These are phyloP conservation scores for Sporothrix curviconia DNA, from an alignment of 2,329 filamentous ascomycete genomes.

Conservation along the genomic window DNA sequence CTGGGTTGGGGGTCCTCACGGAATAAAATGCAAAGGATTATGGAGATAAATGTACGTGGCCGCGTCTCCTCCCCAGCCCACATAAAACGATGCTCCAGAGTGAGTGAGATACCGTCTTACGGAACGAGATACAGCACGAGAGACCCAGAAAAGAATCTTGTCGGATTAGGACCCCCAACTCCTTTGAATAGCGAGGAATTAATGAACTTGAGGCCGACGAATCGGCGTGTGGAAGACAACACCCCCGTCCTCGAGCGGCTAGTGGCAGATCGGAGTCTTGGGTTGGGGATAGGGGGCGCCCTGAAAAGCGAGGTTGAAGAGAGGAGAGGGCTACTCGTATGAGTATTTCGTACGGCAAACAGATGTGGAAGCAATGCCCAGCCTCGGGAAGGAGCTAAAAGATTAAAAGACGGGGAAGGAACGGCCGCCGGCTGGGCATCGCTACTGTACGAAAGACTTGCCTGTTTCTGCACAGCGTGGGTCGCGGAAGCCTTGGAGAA, in stretches of 20 bases:
- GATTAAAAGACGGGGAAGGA: background rate
- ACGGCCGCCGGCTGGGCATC: background rate
- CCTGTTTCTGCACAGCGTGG: slow-evolving; percentile 7
- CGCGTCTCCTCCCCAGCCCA: background rate
- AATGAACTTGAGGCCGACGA: background rate
- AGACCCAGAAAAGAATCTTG: background rate
- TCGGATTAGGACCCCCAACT: background rate
- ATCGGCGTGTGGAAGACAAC: slow-evolving; percentile 6
- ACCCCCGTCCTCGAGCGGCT: background rate
- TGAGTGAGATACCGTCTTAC: background rate
- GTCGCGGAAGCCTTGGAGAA: too few species aligned
- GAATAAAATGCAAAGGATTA: background rate
- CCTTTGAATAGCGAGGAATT: background rate
- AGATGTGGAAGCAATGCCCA: too few species aligned
- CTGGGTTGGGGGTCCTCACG: too few species aligned
- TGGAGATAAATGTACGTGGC: too few species aligned
- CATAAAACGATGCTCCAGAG: background rate
- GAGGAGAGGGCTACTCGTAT: too few species aligned
- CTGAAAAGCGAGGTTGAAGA: background rate
- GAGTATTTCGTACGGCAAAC: too few species aligned
- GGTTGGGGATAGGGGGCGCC: background rate
- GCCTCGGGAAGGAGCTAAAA: too few species aligned
- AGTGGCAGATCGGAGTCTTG: too few species aligned
- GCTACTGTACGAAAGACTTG: slow-evolving; percentile 7
- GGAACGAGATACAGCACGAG: background rate